Percentiles rank a stretch among this genome's conserved stretches.
These are phyloP conservation scores for Ophiostoma piceae DNA, from an alignment of 2,329 filamentous ascomycete species.

Conservation along the genomic window DNA sequence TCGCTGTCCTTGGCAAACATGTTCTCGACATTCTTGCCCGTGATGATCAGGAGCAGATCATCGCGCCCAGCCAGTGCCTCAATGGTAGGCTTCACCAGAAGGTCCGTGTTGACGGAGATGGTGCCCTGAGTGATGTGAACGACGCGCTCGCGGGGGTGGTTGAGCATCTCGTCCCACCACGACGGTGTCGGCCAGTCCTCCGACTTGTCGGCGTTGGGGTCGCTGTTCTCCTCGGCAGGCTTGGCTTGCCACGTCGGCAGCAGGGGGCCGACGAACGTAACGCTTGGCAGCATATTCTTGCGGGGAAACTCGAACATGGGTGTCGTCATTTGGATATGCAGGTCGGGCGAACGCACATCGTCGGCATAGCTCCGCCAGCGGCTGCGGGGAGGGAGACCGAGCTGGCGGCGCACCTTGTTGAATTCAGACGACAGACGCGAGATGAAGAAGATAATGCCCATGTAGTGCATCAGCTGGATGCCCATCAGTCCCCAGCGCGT, in stretches of 20 bases:
- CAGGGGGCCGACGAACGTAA: conserved; percentile 26
- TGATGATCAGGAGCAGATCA: conserved; percentile 24
- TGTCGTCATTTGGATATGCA: conserved; percentile 36
- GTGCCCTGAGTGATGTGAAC: conserved; percentile 29
- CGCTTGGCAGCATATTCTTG: conserved; percentile 20
- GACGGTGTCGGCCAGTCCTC: conserved; percentile 17
- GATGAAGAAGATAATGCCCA: conserved; percentile 23
- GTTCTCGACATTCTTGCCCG: conserved; percentile 22
- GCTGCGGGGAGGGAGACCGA: conserved; percentile 33
- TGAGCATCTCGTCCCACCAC: conserved; percentile 30
- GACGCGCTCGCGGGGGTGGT: conserved; percentile 26
- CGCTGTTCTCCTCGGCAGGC: neutral
- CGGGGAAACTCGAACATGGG: conserved; percentile 29
- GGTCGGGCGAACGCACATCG: conserved; percentile 32
- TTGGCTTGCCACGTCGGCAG: conserved; percentile 13
- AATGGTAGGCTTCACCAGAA: conserved; percentile 27
- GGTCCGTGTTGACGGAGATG: conserved; percentile 21
- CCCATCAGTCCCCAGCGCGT: conserved; percentile 30
- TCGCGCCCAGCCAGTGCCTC: conserved; percentile 22
- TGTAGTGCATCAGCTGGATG: conserved; percentile 31
- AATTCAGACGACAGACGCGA: conserved; percentile 31
- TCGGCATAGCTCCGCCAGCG: conserved; percentile 35
- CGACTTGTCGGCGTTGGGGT: neutral
- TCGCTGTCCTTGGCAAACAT: conserved; percentile 14
- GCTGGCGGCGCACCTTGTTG: conserved; percentile 32